Evolutionary conservation across 2,329 filamentous ascomycete species (phyloP).

Genomic region (Ophiocordyceps robertsii): DNA sequence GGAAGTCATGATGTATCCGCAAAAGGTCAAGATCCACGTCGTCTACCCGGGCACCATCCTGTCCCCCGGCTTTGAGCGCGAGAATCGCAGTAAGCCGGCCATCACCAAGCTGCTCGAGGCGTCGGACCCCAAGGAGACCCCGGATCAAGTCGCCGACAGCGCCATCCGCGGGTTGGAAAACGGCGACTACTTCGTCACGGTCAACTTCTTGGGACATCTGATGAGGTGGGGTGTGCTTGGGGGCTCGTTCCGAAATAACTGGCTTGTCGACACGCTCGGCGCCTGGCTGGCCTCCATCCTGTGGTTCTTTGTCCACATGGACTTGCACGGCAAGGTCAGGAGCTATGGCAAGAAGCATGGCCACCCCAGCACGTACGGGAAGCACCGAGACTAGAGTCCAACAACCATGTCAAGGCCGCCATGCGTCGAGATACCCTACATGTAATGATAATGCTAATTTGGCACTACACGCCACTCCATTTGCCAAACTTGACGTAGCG

Average conservation of each 20-base stretch:
- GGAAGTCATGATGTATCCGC: slow-evolving; percentile 78
- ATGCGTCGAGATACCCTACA: slow-evolving; percentile 3
- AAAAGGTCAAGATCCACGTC: slow-evolving; percentile 66
- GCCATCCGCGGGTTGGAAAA: slow-evolving; percentile 64
- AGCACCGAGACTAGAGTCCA: slow-evolving; percentile 10
- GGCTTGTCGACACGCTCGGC: slow-evolving; percentile 44
- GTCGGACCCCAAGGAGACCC: slow-evolving; percentile 65
- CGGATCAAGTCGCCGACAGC: slow-evolving; percentile 59
- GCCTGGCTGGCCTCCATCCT: slow-evolving; percentile 38
- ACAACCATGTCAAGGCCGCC: neutral
- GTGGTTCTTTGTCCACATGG: slow-evolving; percentile 43
- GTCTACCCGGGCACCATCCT: slow-evolving; percentile 77
- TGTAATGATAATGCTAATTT: neutral
- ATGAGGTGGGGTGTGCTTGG: slow-evolving; percentile 53
- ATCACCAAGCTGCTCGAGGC: slow-evolving; percentile 71
- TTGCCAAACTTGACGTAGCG: slow-evolving; percentile 50
- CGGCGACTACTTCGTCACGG: slow-evolving; percentile 68
- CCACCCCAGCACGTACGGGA: slow-evolving; percentile 37
- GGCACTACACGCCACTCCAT: slow-evolving; percentile 42
- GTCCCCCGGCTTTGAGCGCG: slow-evolving; percentile 59
- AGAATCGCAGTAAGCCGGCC: slow-evolving; percentile 67
- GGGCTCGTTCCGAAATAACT: slow-evolving; percentile 43
- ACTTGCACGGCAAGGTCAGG: slow-evolving; percentile 43
- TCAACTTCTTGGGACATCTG: slow-evolving; percentile 55
- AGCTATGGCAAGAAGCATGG: slow-evolving; percentile 44